Evolutionary conservation across 2,329 filamentous ascomycete species (phyloP).

Genomic region (Aspergillus phoenicis): DNA sequence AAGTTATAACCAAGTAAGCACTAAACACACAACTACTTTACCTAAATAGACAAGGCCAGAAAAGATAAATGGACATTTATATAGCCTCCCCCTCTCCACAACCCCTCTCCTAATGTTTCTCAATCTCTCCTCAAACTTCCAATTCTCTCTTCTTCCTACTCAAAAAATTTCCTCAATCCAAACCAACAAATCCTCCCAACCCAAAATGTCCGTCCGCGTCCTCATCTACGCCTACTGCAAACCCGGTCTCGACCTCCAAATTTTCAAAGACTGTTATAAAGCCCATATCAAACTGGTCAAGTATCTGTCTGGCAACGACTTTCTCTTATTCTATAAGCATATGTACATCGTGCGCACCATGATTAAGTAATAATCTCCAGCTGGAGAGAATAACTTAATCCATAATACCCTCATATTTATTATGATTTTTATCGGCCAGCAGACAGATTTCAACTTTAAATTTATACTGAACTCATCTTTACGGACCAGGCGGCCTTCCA

Average conservation of each 20-base stretch:
- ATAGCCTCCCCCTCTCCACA: no score
- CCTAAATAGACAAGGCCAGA: no score
- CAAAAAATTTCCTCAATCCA: no score
- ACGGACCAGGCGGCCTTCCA: constrained; percentile 21
- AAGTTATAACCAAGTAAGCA: no score
- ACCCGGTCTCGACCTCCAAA: constrained; percentile 21
- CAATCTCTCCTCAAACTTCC: no score
- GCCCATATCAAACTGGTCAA: constrained; percentile 23
- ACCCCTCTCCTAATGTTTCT: no score
- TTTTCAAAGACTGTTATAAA: constrained; percentile 28
- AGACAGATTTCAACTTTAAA: constrained; percentile 26
- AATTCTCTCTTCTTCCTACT: no score
- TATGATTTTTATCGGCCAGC: constrained; percentile 20
- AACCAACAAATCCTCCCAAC: no score
- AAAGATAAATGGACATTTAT: no score
- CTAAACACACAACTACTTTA: no score
- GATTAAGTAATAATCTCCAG: neutral
- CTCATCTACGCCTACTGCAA: constrained; percentile 20
- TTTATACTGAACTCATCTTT: constrained; percentile 23
- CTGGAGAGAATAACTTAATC: neutral
- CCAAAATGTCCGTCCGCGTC: neutral
- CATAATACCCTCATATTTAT: constrained; percentile 23
- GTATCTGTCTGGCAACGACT: constrained; percentile 20
- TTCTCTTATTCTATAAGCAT: constrained; percentile 23
- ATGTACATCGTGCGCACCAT: constrained; percentile 22